Conservation (phyloP, 2,329 filamentous ascomycete genomes). For the Paracorniculantispora psalliotae region DNA sequence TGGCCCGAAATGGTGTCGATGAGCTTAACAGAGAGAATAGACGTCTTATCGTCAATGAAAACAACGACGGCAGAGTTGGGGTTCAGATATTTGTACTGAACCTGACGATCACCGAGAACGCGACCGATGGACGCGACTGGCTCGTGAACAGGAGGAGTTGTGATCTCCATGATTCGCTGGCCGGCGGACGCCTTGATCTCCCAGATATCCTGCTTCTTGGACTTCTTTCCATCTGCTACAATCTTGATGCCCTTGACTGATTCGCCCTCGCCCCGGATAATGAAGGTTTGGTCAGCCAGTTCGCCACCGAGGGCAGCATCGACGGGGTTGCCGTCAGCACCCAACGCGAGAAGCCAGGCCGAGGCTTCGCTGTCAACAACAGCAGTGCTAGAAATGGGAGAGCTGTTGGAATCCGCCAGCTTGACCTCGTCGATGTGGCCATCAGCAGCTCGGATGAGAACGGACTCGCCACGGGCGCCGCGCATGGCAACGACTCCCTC, state of each 20-base stretch:
- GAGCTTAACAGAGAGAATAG: slow-evolving; percentile 67
- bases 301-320: slow-evolving; percentile 40
- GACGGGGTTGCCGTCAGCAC: slow-evolving; percentile 41
- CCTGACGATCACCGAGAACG: slow-evolving; percentile 85
- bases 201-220: slow-evolving; percentile 58
- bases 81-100: slow-evolving; percentile 96
- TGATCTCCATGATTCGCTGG: slow-evolving; percentile 64
- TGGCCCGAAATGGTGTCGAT: slow-evolving; percentile 83
- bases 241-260: slow-evolving; percentile 54
- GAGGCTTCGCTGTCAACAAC: slow-evolving; percentile 49
- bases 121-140: slow-evolving; percentile 92
- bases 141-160: slow-evolving; percentile 67
- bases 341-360: slow-evolving; percentile 51
- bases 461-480: slow-evolving; percentile 56
- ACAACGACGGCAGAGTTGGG: slow-evolving; percentile 77
- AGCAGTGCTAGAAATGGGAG: slow-evolving; percentile 35
- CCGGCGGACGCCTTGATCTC: slow-evolving; percentile 61
- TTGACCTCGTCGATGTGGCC: slow-evolving; percentile 47
- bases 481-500: slow-evolving; percentile 54
- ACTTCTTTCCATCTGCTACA: slow-evolving; percentile 34
- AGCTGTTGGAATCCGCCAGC: slow-evolving; percentile 27
- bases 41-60: slow-evolving; percentile 53
- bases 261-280: slow-evolving; percentile 45
- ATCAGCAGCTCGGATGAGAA: slow-evolving; percentile 49
- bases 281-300: slow-evolving; percentile 49